Evolutionary conservation across 257 asterid species (phyloP), one percentile per base, ranked within the genome.

Genomic region (Lantana camara): DNA sequence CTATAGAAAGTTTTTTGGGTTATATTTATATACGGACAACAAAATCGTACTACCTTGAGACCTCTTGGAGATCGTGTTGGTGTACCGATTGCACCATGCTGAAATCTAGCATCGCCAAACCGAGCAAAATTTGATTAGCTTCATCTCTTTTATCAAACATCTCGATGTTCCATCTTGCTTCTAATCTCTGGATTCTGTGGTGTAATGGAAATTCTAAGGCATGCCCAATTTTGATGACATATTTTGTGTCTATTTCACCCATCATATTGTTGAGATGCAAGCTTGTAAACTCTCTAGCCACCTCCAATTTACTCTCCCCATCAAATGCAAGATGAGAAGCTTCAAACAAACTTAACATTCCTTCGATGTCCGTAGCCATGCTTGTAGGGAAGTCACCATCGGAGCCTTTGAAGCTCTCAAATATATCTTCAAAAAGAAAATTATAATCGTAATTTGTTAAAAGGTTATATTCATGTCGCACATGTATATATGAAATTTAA

Each of bases 41-140:
- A n/a, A n/a, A n/a, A n/a, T 66, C 4, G 8, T 46, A 77, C 35
- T 30, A 30, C 82, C 75, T 68, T 14, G 73, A 60, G 27, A 65
- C 50, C 38, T 77, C 65, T 53, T 69, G 73, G 15, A 77, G 76
- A 22, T 73, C 79, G 8, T 5, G 50, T 60, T 69, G 74, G 27
- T 46, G 23, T 4, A 24, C 17, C 7, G 59, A 40, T 51, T 77
- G 79, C 44, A 73, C 76, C 73, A 47, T 59, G 65, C 58, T 68
- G 61, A 68, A 68, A 58, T 68, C 67, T 19, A 27, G 12, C 29
- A 35, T 17, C 1, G 67, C 60, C 60, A 68, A 68, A 21, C 15
- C 47, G 37, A 37, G 73, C 45, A 68, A 38, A 24, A 58, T 1
- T 54, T 42, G 46, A 16, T 68, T n/a, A n/a, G n/a, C n/a, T n/a